Base-by-base conservation (phyloP, 306 rosid genomes). In the Ceratonia siliqua region DNA sequence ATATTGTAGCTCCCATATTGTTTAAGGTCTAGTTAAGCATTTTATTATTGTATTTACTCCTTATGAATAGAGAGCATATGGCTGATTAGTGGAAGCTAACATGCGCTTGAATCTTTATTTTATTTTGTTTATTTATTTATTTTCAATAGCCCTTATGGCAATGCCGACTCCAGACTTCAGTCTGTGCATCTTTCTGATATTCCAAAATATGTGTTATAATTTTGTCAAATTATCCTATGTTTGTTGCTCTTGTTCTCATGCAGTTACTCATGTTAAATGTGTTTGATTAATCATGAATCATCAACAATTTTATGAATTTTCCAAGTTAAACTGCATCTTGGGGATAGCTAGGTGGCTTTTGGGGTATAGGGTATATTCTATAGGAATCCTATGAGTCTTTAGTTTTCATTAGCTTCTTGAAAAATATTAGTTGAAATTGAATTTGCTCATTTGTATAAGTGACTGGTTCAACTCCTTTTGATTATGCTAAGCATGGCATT, bases 121-220 rank as follows among this genome's bases (percentile, higher is more conserved):
- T 56, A 24, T 14, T 25, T 18, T 14, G 18, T n/a, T 56, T 49
- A n/a, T n/a, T n/a, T n/a, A n/a, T n/a, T n/a, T n/a, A n/a, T n/a
- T n/a, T 62, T 48, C 41, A 76, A n/a, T 52, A 93, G 98, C 90
- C 98, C 3, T 88, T 95, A 95, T 95, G 99, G 99, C 98, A 72
- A 89, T 89, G 97, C 99, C 99, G 0, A 94, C 98, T 41, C 98
- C 99, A 5, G 99, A 95, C 72, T 95, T 95, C 89, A 87, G 98
- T 70, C 87, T 94, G 0, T 95, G 92, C 72, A 97, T 95, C 74
- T 95, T 92, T 84, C 46, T 95, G 70, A 95, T 95, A n/a, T n/a
- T 79, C 99, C 99, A 1, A 98, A 95, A 78, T 85, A 96, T 41
- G 98, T 95, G 99, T 97, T 94, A 92, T 74, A 32, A 4, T 59